These are phyloP conservation scores for Jaltomata sinuosa DNA, from an alignment of 257 asterid species.

Conservation along the genomic window DNA sequence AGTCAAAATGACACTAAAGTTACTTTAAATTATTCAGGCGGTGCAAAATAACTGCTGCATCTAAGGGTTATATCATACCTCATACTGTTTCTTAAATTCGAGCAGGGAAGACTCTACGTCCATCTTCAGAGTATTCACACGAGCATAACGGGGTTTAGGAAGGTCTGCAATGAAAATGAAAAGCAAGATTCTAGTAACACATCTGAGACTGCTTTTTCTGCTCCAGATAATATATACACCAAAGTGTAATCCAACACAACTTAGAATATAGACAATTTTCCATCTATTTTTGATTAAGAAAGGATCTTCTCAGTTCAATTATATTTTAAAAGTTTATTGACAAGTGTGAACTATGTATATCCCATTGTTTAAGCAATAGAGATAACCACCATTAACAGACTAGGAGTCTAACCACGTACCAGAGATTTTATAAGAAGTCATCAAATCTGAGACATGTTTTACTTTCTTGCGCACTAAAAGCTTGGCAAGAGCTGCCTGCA, in stretches of 20 bases:
- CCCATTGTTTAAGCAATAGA: not conserved
- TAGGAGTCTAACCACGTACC: constrained; percentile 28
- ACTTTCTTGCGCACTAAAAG: constrained; percentile 45
- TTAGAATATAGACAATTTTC: not conserved
- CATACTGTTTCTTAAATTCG: constrained; percentile 45
- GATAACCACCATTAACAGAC: not conserved
- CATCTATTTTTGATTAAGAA: not conserved
- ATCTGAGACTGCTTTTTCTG: not conserved
- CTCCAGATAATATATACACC: not conserved
- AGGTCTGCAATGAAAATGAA: constrained; percentile 32
- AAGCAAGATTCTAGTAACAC: not conserved
- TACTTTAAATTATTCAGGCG: not conserved
- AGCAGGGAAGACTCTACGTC: constrained; percentile 44
- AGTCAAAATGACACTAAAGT: not conserved
- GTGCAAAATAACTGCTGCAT: not conserved
- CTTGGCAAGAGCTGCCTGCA: constrained; percentile 49
- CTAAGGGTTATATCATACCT: constrained; percentile 27
- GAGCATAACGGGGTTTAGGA: constrained; percentile 78
- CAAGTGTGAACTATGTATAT: not conserved
- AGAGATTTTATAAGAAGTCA: constrained; percentile 39
- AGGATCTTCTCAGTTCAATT: not conserved
- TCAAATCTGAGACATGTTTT: constrained; percentile 48
- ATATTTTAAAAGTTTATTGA: not conserved
- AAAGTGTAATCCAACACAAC: not conserved
- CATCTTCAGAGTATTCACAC: constrained; percentile 80